phyloP scores from a whole-genome alignment of 75 land plant genomes.

The Selaginella tamariscina region DNA sequence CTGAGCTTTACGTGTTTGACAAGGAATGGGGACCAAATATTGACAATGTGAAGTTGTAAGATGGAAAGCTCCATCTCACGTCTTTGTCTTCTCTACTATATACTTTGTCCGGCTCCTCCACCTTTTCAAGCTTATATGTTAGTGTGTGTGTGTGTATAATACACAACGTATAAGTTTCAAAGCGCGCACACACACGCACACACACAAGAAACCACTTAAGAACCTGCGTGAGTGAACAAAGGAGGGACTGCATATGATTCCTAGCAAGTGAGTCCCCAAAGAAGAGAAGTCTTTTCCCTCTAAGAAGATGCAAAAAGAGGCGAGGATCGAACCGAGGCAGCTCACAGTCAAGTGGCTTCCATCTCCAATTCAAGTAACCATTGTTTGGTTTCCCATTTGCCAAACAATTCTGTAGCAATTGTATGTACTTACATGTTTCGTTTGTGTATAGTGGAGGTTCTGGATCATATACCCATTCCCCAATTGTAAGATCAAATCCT shows the following conservation, averaged over 20 bases:
- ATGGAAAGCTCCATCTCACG: slow-evolving; percentile 4
- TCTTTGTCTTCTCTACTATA: background rate
- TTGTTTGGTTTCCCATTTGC: slow-evolving; percentile 32
- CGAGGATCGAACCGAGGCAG: background rate
- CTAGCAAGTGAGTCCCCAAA: slow-evolving; percentile 5
- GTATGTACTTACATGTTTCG: slow-evolving; percentile 25
- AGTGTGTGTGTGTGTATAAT: background rate
- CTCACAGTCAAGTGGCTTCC: background rate
- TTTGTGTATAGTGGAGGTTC: slow-evolving; percentile 31
- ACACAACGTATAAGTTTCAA: background rate
- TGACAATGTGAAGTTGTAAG: slow-evolving; percentile 12
- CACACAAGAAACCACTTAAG: background rate
- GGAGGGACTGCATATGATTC: slow-evolving; percentile 14
- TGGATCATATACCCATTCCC: slow-evolving; percentile 30
- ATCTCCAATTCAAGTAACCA: background rate
- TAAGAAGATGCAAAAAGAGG: background rate
- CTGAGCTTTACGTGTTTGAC: background rate
- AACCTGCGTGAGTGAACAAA: slow-evolving; percentile 4
- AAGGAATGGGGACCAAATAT: slow-evolving; percentile 9
- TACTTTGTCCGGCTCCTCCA: background rate
- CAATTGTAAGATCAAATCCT: slow-evolving; percentile 17
- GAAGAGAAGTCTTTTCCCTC: background rate
- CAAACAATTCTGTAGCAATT: slow-evolving; percentile 33
- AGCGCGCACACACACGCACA: background rate
- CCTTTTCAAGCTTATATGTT: background rate